Conservation (phyloP, 1,139 yeast species). For the Saccharomyces hybrid region DNA sequence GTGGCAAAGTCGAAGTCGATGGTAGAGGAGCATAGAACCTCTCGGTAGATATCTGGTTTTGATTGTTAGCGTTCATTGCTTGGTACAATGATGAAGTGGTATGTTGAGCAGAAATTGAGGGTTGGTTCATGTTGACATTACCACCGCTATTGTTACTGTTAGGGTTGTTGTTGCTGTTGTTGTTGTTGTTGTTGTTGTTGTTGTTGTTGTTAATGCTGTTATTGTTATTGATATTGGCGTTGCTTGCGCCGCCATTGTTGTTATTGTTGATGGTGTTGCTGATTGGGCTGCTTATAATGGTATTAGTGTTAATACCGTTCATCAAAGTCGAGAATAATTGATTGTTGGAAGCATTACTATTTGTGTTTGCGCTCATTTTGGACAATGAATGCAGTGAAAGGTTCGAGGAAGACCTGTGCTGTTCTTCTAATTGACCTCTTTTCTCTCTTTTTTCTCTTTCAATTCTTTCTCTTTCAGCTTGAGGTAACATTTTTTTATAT, state of each 20-base stretch:
- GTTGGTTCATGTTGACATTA: slow-evolving; percentile 9
- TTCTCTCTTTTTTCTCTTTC: slow-evolving; percentile 94
- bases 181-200: too few relatives aligned
- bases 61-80: slow-evolving; percentile 4
- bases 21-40: slow-evolving; percentile 55
- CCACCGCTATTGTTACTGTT: slow-evolving; percentile 13
- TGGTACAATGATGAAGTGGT: slow-evolving; percentile 14
- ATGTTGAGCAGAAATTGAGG: slow-evolving; percentile 18
- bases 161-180: neutral
- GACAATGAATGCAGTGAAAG: slow-evolving; percentile 64
- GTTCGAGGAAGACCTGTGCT: slow-evolving; percentile 68
- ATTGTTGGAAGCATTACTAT: slow-evolving; percentile 5
- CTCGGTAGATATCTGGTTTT: slow-evolving; percentile 37
- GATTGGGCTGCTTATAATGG: slow-evolving; percentile 1
- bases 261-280: slow-evolving; percentile 3
- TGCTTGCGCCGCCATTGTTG: too few relatives aligned
- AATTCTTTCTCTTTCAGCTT: slow-evolving; percentile 87
- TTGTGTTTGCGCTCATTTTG: slow-evolving; percentile 36
- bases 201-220: too few relatives aligned
- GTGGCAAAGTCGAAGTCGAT: slow-evolving; percentile 36
- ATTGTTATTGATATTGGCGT: too few relatives aligned
- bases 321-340: slow-evolving; percentile 15
- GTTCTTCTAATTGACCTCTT: slow-evolving; percentile 93
- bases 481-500: slow-evolving; percentile 92
- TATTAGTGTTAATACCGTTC: slow-evolving; percentile 7